Percentiles rank a stretch among this genome's conserved stretches.
Evolutionary conservation across 2,329 filamentous ascomycete genomes (phyloP).

Genomic region (Cladosporium halotolerans): DNA sequence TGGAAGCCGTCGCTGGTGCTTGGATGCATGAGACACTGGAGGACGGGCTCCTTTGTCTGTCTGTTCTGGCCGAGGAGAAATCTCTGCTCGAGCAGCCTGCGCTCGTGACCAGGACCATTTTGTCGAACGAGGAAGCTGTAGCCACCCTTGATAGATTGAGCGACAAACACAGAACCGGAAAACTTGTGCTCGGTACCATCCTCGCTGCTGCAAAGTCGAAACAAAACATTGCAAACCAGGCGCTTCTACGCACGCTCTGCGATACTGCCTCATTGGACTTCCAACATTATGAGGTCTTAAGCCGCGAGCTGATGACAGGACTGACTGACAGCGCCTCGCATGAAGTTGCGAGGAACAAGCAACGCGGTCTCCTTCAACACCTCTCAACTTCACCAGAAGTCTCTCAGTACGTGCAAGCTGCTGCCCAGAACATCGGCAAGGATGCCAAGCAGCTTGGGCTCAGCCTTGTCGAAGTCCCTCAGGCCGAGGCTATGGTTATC

Average conservation of each 20-base stretch:
- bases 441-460: slow-evolving; percentile 5
- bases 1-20: slow-evolving; percentile 77
- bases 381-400: background rate
- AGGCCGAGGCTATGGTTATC: background rate
- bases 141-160: slow-evolving; percentile 6
- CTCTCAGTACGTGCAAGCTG: slow-evolving; percentile 5
- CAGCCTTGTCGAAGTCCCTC: slow-evolving; percentile 5
- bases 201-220: slow-evolving; percentile 3
- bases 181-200: slow-evolving; percentile 21
- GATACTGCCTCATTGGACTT: slow-evolving; percentile 1
- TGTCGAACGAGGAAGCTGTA: slow-evolving; percentile 4
- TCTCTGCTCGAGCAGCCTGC: slow-evolving; percentile 23
- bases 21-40: slow-evolving; percentile 69
- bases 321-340: background rate
- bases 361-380: slow-evolving; percentile 4
- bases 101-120: slow-evolving; percentile 2
- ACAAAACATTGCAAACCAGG: slow-evolving; percentile 3
- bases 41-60: slow-evolving; percentile 71
- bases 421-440: background rate
- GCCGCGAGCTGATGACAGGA: slow-evolving; percentile 4
- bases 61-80: slow-evolving; percentile 75
- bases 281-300: slow-evolving; percentile 3
- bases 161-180: slow-evolving; percentile 10
- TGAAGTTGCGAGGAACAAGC: slow-evolving; percentile 3
- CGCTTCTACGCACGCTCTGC: slow-evolving; percentile 5